These are phyloP conservation scores for Harringtonia lauricola DNA, from an alignment of 2,329 filamentous ascomycete species.

Conservation along the genomic window DNA sequence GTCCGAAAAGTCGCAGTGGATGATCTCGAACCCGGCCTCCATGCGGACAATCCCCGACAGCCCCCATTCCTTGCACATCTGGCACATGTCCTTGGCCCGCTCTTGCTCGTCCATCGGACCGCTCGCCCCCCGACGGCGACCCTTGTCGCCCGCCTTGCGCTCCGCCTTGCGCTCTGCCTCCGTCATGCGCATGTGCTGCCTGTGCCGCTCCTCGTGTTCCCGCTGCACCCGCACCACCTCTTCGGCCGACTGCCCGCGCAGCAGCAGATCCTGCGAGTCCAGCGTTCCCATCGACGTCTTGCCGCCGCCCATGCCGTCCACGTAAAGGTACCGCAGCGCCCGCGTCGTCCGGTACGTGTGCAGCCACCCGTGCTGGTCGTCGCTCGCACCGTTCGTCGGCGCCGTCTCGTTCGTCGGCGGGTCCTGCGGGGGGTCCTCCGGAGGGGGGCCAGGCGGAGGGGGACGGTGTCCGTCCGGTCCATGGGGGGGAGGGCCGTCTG, in stretches of 20 bases:
- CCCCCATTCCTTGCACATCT: background rate
- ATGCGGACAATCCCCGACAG: constrained; percentile 5
- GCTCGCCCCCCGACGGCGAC: background rate
- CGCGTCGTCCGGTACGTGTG: constrained; percentile 53
- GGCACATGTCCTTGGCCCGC: constrained; percentile 2
- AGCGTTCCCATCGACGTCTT: constrained; percentile 50
- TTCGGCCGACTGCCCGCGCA: background rate
- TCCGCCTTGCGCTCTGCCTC: no score
- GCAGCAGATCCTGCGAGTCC: constrained; percentile 52
- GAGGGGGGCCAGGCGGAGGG: no score
- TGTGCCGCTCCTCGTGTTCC: no score
- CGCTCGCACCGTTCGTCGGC: background rate
- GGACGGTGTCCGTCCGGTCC: no score
- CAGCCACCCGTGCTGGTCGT: constrained; percentile 39
- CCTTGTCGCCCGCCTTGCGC: background rate
- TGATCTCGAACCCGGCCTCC: constrained; percentile 5
- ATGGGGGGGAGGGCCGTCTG: no score
- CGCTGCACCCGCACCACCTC: background rate
- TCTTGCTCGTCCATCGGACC: background rate
- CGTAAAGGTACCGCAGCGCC: constrained; percentile 49
- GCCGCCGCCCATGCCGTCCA: constrained; percentile 37
- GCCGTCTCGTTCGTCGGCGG: background rate
- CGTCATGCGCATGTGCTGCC: no score
- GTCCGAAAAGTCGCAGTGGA: constrained; percentile 5
- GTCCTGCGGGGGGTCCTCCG: background rate